Percentiles rank a stretch among this genome's conserved stretches.
These are phyloP conservation scores for Syncephalis fuscata DNA, from an alignment of 371 early-diverging fungal species.

Conservation along the genomic window DNA sequence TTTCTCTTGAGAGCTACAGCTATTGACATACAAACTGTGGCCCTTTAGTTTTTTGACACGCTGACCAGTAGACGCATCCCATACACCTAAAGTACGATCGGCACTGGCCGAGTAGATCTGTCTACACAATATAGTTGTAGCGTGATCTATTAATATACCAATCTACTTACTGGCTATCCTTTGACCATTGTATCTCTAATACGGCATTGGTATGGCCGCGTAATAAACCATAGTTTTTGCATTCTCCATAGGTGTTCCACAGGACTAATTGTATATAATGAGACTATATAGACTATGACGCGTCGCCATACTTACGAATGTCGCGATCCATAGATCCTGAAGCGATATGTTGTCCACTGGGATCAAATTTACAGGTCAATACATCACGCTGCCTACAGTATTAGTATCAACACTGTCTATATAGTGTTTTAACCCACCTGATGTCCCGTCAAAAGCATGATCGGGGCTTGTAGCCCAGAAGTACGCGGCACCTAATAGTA, in stretches of 20 bases:
- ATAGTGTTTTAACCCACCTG: conserved; percentile 16
- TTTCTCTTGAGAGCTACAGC: conserved; percentile 35
- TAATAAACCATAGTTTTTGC: conserved; percentile 68
- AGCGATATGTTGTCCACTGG: conserved; percentile 66
- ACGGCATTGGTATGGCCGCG: conserved; percentile 76
- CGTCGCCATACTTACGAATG: conserved; percentile 37
- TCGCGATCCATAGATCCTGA: conserved; percentile 67
- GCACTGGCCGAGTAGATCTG: conserved; percentile 57
- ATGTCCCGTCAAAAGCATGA: conserved; percentile 75
- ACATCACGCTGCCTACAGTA: conserved; percentile 51
- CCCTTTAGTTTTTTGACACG: conserved; percentile 55
- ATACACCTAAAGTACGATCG: conserved; percentile 54
- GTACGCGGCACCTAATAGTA: conserved; percentile 49
- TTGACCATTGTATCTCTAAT: conserved; percentile 80
- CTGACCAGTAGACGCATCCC: conserved; percentile 60
- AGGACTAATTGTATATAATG: conserved; percentile 29
- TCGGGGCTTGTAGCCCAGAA: conserved; percentile 73
- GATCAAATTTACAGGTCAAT: conserved; percentile 69
- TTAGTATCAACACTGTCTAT: conserved; percentile 3
- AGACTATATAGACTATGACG: neutral
- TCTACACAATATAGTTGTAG: conserved; percentile 9
- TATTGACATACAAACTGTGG: conserved; percentile 61
- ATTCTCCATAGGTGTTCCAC: conserved; percentile 88
- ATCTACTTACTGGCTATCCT: conserved; percentile 52
- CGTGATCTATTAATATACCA: neutral